Evolutionary conservation across 495 filamentous ascomycete genomes (phyloP), one percentile per base, ranked within the genome.

Genomic region (Evernia prunastri): DNA sequence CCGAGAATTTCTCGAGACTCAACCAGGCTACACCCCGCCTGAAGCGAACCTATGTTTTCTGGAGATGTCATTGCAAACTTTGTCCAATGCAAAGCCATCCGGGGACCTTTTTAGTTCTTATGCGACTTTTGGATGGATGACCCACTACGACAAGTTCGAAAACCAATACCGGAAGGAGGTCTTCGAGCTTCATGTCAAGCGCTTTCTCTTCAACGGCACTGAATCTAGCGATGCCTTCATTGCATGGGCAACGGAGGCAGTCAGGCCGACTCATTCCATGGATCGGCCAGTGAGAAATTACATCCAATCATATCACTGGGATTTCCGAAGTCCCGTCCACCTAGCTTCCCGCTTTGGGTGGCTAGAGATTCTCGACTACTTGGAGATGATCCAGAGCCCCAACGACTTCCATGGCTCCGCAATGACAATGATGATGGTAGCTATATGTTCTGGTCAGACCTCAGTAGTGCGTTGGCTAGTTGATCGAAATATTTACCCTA

Each of bases 1-100:
- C 59, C 45, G 67, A 20, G 69, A 70, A 23, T 71, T 31, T 20
- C 33, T 61, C 27, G 57, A 65, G 27, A 18, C 37, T 39, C 36
- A 45, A 59, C 15, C 15, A 20, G 58, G 42, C 17, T 59, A 59
- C 58, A 59, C 15, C 43, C n/a, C 42, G 37, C 33, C 29, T 42
- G 17, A 39, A 10, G 13, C n/a, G 10, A 39, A 59, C n/a, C 20
- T 13, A 27, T 29, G 4, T 53, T 0, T 31, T 31, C 1, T 31
- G 13, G 27, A 53, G 11, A 53, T 1, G 31, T 31, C 15, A 18
- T 18, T 53, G 49, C 25, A 53, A 7, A 53, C 13, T 2, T 0
- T 53, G 25, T 31, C 10, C 12, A 8, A 13, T 31, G 0, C 6
- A 31, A 25, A 31, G 49, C 27, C 49, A 49, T 49, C n/a, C 25